phyloP scores from a whole-genome alignment of 1,284 basidiomycete genomes.

The Gymnopus androsaceus region DNA sequence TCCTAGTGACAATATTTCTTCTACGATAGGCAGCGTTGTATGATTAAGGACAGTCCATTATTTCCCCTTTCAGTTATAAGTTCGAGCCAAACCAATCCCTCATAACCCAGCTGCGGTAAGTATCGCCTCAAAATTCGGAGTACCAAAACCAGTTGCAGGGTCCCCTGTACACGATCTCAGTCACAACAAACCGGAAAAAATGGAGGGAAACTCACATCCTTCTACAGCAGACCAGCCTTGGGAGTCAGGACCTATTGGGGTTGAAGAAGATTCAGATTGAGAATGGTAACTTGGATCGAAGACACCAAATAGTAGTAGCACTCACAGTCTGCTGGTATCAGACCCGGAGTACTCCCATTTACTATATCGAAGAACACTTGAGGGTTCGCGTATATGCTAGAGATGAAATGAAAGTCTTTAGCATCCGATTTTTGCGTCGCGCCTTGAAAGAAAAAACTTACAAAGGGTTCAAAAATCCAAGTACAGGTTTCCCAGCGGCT shows the following conservation, averaged over 20 bases:
- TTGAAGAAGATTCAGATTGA: no score
- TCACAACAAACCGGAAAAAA: no score
- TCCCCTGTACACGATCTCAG: slow-evolving; percentile 5
- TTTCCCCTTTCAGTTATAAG: no score
- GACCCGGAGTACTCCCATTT: slow-evolving; percentile 35
- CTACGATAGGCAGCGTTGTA: no score
- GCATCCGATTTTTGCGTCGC: no score
- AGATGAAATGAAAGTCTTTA: slow-evolving; percentile 30
- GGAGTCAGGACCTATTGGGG: background rate
- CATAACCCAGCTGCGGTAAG: slow-evolving; percentile 27
- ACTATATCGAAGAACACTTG: slow-evolving; percentile 46
- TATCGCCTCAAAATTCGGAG: slow-evolving; percentile 22
- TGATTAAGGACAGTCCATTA: no score
- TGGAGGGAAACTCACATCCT: slow-evolving; percentile 30
- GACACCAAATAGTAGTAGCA: background rate
- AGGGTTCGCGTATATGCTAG: slow-evolving; percentile 39
- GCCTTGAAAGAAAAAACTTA: no score
- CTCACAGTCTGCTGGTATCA: slow-evolving; percentile 23
- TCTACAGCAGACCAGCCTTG: slow-evolving; percentile 28
- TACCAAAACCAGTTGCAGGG: slow-evolving; percentile 12
- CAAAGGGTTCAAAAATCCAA: slow-evolving; percentile 29
- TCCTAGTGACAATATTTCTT: no score
- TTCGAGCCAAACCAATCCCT: no score
- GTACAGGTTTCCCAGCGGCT: background rate
- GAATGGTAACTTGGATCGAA: no score